Conservation (phyloP, 1,284 basidiomycete species). For the Coniferiporia sulphurascens region DNA sequence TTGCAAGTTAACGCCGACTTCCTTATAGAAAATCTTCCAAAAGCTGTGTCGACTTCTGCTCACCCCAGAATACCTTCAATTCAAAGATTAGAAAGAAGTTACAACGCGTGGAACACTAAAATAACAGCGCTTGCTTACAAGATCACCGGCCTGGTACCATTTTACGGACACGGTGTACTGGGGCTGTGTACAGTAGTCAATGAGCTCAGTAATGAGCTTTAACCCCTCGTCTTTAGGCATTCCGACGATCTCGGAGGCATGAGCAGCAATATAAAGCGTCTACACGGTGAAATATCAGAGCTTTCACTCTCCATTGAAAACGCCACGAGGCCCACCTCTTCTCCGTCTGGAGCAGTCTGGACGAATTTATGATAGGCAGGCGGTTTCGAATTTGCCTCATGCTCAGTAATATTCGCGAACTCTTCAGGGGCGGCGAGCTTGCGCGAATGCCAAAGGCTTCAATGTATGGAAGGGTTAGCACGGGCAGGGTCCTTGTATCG, state of each 20-base stretch:
- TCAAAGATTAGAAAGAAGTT: not conserved
- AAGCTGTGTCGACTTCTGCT: not conserved
- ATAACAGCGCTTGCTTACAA: conserved; percentile 19
- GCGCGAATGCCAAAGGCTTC: conserved; percentile 23
- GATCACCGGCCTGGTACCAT: conserved; percentile 27
- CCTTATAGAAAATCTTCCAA: not conserved
- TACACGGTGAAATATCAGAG: not conserved
- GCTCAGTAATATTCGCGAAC: conserved; percentile 23
- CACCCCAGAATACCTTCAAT: conserved; percentile 19
- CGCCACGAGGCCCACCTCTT: conserved; percentile 13
- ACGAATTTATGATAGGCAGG: conserved; percentile 26
- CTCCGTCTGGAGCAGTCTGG: conserved; percentile 23
- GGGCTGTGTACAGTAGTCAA: conserved; percentile 25
- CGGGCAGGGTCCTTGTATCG: not conserved
- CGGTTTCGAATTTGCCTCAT: conserved; percentile 22
- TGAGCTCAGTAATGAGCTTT: conserved; percentile 25
- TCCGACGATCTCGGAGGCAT: conserved; percentile 25
- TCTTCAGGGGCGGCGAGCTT: conserved; percentile 23
- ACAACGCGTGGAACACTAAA: not conserved
- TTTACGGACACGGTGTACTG: conserved; percentile 24
- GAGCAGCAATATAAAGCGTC: conserved; percentile 28
- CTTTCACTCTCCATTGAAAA: not conserved
- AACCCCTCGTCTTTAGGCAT: conserved; percentile 24
- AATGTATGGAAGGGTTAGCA: not conserved
- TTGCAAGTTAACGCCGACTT: not conserved